These are phyloP conservation scores for Magnolia officinalis DNA, from an alignment of 164 flowering plant species.

Conservation along the genomic window DNA sequence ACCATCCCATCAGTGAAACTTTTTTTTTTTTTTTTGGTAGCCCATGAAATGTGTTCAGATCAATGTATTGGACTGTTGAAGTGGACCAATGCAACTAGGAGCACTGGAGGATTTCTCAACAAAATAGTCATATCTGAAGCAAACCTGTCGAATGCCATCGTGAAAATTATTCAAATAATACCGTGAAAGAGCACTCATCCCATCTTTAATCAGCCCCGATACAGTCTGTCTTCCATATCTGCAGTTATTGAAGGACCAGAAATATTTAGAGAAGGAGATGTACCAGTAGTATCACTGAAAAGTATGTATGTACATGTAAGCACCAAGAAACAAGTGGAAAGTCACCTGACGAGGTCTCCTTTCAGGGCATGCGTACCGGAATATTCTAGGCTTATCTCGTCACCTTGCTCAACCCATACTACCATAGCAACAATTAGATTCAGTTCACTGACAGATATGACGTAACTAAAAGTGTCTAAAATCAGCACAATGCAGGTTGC, in stretches of 20 bases:
- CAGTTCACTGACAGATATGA: neutral
- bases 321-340: neutral
- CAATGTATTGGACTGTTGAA: too few relatives aligned
- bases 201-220: conserved; percentile 78
- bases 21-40: too few relatives aligned
- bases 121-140: conserved; percentile 11
- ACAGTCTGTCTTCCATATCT: conserved; percentile 91
- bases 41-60: too few relatives aligned
- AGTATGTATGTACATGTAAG: neutral
- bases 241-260: conserved; percentile 17
- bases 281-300: neutral
- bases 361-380: conserved; percentile 93
- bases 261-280: neutral
- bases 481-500: neutral
- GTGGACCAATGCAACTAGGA: too few relatives aligned
- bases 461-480: neutral
- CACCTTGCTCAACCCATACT: conserved; percentile 98
- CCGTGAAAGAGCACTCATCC: conserved; percentile 86
- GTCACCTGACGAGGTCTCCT: conserved; percentile 82
- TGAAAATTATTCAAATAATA: conserved; percentile 90
- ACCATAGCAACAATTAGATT: neutral
- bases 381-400: conserved; percentile 92
- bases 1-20: too few relatives aligned
- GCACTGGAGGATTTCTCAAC: too few relatives aligned
- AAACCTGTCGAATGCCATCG: conserved; percentile 87